phyloP scores from a whole-genome alignment of 768 basidiomycete species.

The Cystobasidium ongulense region DNA sequence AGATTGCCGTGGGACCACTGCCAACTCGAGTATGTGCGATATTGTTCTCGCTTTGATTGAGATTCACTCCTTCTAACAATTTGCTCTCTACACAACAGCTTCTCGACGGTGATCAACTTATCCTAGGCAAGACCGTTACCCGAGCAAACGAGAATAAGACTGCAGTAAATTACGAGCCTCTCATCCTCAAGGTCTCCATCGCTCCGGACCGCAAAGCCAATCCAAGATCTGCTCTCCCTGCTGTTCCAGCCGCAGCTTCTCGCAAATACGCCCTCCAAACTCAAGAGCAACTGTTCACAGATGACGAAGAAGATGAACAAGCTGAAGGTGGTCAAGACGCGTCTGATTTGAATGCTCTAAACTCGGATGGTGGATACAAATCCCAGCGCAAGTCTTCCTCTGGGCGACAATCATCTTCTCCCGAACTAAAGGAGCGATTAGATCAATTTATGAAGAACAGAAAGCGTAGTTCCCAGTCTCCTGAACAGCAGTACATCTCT shows the following conservation, averaged over 20 bases:
- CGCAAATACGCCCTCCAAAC: neutral
- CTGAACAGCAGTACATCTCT: too few species aligned
- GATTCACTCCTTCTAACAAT: neutral
- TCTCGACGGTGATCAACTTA: neutral
- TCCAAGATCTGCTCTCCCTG: neutral
- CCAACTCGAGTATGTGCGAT: neutral
- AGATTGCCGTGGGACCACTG: neutral
- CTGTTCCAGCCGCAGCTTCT: neutral
- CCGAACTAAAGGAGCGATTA: neutral
- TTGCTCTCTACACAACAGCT: neutral
- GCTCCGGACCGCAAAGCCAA: neutral
- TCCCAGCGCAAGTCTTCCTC: neutral
- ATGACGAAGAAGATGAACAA: neutral
- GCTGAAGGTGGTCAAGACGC: neutral
- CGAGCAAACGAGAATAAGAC: neutral
- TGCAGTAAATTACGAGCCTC: neutral
- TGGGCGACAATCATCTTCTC: neutral
- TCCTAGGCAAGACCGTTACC: constrained; percentile 6
- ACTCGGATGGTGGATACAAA: too few species aligned
- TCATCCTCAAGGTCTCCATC: neutral
- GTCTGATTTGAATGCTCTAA: too few species aligned
- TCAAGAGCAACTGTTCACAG: neutral
- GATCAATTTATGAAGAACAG: neutral
- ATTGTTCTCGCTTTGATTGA: too few species aligned
- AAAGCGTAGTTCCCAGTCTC: neutral